Base-by-base conservation (phyloP, 1,139 yeast genomes). In the Blastobotrys serpentis region DNA sequence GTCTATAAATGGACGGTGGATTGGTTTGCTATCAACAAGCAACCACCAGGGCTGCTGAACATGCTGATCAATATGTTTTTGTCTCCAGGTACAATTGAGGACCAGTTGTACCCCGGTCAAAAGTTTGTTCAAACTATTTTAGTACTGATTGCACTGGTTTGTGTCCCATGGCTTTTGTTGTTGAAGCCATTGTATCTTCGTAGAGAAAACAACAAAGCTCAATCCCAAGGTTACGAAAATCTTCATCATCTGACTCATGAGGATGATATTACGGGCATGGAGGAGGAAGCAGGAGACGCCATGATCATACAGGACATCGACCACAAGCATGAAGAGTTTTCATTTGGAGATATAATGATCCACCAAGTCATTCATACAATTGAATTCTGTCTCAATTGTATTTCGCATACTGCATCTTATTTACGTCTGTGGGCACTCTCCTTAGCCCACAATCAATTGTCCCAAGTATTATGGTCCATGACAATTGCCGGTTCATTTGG, bases 331-430 rank as follows among this genome's bases (percentile, higher is more conserved):
- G 83, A 80, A 45, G 77, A 72, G 21, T 85, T 78, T 64, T 81
- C 83, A 53, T 82, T 92, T 66, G 96, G 98, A 49, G 99, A 94
- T 62, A 78, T 94, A 36, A 86, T 94, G 77, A 92, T 94, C 56
- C 98, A 94, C 68, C 99, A 94, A 70, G 97, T 92, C 33, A 94
- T 94, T 60, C 98, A 92, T 67, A 94, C 99, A 1, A 94, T 94
- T 69, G 99, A 94, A 72, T 94, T 94, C 68, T 94, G 99, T 66
- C 77, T 94, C 61, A 92, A 92, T 68, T 88, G 98, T 72, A 96
- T 94, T 39, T 88, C 97, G 14, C 99, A 94, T 66, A 94, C 98
- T 0, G 99, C 99, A 0, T 92, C 98, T 0, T 94, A 94, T 63
- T 78, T 92, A 58, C 84, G 98, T 65, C 73, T 92, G 50, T 92